A percentile compares a stretch with the other conserved stretches of the same genome.
Evolutionary conservation across 169 alveolate species (phyloP).

Genomic region (Plasmodium gallinaceum): DNA sequence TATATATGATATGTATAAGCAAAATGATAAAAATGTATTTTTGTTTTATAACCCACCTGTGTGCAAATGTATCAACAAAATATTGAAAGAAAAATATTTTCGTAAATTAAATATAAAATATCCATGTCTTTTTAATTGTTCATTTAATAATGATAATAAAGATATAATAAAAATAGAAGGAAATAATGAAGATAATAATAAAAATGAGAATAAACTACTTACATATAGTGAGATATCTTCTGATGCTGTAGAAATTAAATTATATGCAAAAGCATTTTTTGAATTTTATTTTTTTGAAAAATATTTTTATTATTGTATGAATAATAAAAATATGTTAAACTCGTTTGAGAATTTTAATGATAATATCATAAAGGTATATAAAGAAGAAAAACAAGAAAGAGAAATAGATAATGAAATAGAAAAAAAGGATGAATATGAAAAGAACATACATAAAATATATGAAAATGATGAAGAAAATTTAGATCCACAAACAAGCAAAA

Average conservation of each 20-base stretch:
- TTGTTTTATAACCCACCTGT: slow-evolving; percentile 75
- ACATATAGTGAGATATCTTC: slow-evolving; percentile 53
- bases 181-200: not conserved
- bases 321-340: not conserved
- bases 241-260: slow-evolving; percentile 65
- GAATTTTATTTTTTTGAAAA: slow-evolving; percentile 43
- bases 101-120: slow-evolving; percentile 20
- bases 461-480: not conserved
- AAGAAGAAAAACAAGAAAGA: not conserved
- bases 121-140: slow-evolving; percentile 70
- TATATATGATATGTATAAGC: slow-evolving; percentile 73
- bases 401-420: not conserved
- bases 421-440: not conserved
- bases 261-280: slow-evolving; percentile 73
- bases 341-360: not conserved
- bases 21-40: slow-evolving; percentile 66
- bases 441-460: not conserved
- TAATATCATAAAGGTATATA: not conserved
- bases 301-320: not conserved
- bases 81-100: slow-evolving; percentile 42
- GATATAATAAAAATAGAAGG: slow-evolving; percentile 1
- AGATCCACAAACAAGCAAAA: not conserved
- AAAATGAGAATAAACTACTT: not conserved
- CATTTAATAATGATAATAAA: not conserved
- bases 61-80: slow-evolving; percentile 57